Evolutionary conservation across 495 filamentous ascomycete genomes (phyloP).

Genomic region (Hypoxylon fuscum): DNA sequence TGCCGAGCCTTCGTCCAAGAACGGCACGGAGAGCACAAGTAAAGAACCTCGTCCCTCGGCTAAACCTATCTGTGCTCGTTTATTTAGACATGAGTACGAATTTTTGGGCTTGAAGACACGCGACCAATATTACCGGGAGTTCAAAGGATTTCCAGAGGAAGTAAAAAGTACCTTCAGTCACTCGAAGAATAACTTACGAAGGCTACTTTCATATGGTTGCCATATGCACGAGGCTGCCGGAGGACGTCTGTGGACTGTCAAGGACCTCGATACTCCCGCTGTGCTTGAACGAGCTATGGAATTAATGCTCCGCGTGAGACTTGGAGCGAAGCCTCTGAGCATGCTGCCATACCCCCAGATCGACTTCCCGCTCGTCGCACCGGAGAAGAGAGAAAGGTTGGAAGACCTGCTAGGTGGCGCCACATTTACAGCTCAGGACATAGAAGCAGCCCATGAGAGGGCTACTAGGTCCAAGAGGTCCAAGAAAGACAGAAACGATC

Average conservation of each 20-base stretch:
- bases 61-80: not conserved
- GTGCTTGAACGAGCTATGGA: constrained; percentile 41
- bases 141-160: constrained; percentile 11
- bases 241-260: constrained; percentile 10
- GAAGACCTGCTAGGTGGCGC: constrained; percentile 5
- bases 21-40: too few species aligned
- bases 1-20: not conserved
- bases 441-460: not conserved
- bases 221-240: not conserved
- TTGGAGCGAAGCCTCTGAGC: constrained; percentile 25
- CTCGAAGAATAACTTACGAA: constrained; percentile 37
- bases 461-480: too few species aligned
- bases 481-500: too few species aligned
- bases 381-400: constrained; percentile 2
- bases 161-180: constrained; percentile 26
- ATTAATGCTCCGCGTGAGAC: constrained; percentile 37
- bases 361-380: constrained; percentile 20
- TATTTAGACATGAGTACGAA: not conserved
- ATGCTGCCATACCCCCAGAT: constrained; percentile 40
- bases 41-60: not conserved
- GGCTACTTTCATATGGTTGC: constrained; percentile 30
- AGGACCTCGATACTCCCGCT: constrained; percentile 29
- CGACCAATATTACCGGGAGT: constrained; percentile 31
- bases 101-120: constrained; percentile 26
- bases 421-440: constrained; percentile 1